A percentile compares a stretch with the other conserved stretches of the same genome.
Conservation (phyloP, 1,139 yeast species). For the Yarrowia galli region DNA sequence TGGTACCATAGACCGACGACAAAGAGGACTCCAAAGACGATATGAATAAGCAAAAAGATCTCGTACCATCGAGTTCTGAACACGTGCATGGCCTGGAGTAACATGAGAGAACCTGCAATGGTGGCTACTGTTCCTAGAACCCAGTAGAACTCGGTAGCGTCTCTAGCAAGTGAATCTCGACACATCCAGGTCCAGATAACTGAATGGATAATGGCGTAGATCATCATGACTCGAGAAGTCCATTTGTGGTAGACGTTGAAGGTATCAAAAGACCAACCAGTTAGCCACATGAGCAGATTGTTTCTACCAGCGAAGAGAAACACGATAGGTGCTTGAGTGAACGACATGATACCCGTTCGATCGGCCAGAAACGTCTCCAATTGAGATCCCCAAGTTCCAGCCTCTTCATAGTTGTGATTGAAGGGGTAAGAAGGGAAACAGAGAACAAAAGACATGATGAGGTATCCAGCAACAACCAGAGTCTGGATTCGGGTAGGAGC, state of each 20-base stretch:
- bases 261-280: constrained; percentile 71
- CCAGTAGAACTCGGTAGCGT: constrained; percentile 50
- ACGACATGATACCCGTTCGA: constrained; percentile 66
- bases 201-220: constrained; percentile 56
- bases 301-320: constrained; percentile 70
- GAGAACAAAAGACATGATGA: constrained; percentile 46
- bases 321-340: constrained; percentile 63
- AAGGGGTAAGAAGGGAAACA: constrained; percentile 42
- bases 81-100: constrained; percentile 42
- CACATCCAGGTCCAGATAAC: constrained; percentile 50
- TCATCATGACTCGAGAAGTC: constrained; percentile 62
- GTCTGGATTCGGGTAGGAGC: constrained; percentile 47
- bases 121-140: constrained; percentile 51
- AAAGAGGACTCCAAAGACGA: constrained; percentile 54
- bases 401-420: constrained; percentile 47
- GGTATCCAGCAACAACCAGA: constrained; percentile 46
- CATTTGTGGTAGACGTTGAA: constrained; percentile 70
- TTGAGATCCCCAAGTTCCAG: constrained; percentile 47
- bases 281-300: constrained; percentile 62
- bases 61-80: constrained; percentile 57
- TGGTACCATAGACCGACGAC: constrained; percentile 54
- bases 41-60: constrained; percentile 50
- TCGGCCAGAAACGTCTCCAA: constrained; percentile 58
- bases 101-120: constrained; percentile 42
- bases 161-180: constrained; percentile 42